Evolutionary conservation across 2,329 filamentous ascomycete genomes (phyloP).

Genomic region (Fusarium guadeloupense): DNA sequence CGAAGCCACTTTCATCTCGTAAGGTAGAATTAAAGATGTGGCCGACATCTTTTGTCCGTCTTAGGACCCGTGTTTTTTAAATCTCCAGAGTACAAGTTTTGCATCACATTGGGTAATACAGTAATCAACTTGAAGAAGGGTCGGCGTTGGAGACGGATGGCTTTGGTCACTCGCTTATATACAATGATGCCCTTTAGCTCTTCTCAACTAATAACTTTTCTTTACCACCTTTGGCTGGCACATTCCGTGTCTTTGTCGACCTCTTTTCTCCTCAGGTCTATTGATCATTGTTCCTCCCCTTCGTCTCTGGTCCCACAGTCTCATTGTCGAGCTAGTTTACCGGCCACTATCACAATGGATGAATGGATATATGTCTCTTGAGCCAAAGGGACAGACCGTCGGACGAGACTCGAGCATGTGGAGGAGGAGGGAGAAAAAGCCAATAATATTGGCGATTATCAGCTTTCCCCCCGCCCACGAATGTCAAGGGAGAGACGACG

Average conservation of each 20-base stretch:
- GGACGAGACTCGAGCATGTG: background rate
- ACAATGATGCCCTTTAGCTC: conserved; percentile 35
- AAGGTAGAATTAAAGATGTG: conserved; percentile 43
- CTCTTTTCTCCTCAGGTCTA: conserved; percentile 21
- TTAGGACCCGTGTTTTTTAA: conserved; percentile 9
- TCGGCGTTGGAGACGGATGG: conserved; percentile 46
- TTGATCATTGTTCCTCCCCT: conserved; percentile 16
- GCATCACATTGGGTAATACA: conserved; percentile 41
- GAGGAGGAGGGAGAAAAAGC: conserved; percentile 28
- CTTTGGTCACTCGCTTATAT: conserved; percentile 46
- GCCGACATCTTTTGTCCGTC: no score
- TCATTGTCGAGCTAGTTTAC: conserved; percentile 19
- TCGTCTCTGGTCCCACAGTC: conserved; percentile 22
- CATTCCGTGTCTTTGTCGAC: conserved; percentile 13
- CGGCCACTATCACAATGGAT: conserved; percentile 14
- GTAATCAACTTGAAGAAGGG: conserved; percentile 38
- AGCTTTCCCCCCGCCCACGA: conserved; percentile 15
- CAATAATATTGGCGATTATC: conserved; percentile 38
- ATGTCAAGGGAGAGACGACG: conserved; percentile 26
- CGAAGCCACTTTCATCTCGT: conserved; percentile 97
- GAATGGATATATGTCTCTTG: conserved; percentile 18
- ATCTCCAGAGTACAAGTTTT: conserved; percentile 32
- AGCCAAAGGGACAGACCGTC: no score
- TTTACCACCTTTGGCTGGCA: conserved; percentile 20
- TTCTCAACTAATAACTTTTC: conserved; percentile 23